Evolutionary conservation across 2,329 filamentous ascomycete species (phyloP).

Genomic region (Drechslera avenae): DNA sequence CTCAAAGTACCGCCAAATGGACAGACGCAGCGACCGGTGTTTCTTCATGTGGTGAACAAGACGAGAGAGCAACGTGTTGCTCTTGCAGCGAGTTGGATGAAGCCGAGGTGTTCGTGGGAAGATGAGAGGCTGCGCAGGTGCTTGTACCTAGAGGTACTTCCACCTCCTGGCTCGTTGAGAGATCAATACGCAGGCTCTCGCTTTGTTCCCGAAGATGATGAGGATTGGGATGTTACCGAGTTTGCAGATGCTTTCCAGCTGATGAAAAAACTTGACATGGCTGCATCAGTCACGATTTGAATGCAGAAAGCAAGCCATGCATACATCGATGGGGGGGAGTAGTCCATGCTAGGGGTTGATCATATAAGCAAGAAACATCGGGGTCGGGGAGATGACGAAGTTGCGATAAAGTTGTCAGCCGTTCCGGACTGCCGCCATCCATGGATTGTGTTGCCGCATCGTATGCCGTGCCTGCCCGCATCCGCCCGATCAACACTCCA

Average conservation of each 20-base stretch:
- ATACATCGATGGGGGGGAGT: too few species aligned
- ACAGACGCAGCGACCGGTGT: constrained; percentile 30
- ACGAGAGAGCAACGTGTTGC: constrained; percentile 34
- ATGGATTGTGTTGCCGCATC: background rate
- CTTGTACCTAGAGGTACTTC: constrained; percentile 34
- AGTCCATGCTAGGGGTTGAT: too few species aligned
- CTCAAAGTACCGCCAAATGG: constrained; percentile 27
- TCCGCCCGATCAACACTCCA: background rate
- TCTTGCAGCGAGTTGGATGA: constrained; percentile 35
- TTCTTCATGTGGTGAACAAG: constrained; percentile 30
- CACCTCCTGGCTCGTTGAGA: constrained; percentile 11
- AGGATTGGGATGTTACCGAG: constrained; percentile 35
- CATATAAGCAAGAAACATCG: background rate
- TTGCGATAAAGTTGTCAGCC: background rate
- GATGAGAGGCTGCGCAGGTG: constrained; percentile 29
- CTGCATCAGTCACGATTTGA: too few species aligned
- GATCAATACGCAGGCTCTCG: constrained; percentile 28
- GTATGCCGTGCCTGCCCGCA: background rate
- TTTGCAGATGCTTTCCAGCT: constrained; percentile 31
- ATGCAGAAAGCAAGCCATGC: background rate
- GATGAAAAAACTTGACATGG: constrained; percentile 13
- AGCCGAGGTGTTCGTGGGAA: constrained; percentile 25
- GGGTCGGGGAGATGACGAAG: background rate
- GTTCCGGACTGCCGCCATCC: background rate
- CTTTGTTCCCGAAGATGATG: constrained; percentile 29